These are phyloP conservation scores for Aspergillus persii DNA, from an alignment of 2,329 filamentous ascomycete species.

Conservation along the genomic window DNA sequence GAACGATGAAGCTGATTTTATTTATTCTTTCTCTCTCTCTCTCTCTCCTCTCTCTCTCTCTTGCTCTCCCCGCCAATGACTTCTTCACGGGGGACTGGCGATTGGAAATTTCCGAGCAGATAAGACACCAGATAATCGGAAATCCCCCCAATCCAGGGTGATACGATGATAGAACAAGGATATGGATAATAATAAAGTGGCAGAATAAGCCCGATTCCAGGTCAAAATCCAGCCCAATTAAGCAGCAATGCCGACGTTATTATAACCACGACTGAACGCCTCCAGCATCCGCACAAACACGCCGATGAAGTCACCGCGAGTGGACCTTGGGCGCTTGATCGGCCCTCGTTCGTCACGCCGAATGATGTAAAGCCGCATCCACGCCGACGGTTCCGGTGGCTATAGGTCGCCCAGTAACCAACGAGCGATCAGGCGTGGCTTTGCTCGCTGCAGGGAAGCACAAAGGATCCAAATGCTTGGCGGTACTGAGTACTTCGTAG, in stretches of 20 bases:
- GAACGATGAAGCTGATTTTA: neutral
- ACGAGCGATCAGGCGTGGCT: conserved; percentile 5
- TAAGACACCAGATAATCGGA: too few species aligned
- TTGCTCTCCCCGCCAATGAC: neutral
- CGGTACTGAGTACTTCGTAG: neutral
- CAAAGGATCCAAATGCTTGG: conserved; percentile 19
- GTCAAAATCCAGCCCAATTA: neutral
- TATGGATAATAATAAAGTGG: neutral
- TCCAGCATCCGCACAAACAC: too few species aligned
- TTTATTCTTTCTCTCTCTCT: neutral
- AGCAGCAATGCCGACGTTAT: neutral
- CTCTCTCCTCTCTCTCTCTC: neutral
- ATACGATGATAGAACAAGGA: neutral
- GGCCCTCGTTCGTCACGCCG: too few species aligned
- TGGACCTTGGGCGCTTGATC: neutral
- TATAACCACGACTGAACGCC: neutral
- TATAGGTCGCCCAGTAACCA: neutral
- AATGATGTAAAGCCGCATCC: neutral
- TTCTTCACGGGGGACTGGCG: neutral
- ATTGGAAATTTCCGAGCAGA: neutral
- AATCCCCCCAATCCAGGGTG: too few species aligned
- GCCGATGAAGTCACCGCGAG: neutral
- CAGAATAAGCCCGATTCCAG: neutral
- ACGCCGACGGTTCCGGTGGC: neutral
- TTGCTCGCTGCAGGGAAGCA: conserved; percentile 4